These are phyloP conservation scores for Aspergillus fischeri DNA, from an alignment of 2,329 filamentous ascomycete genomes.

Conservation along the genomic window DNA sequence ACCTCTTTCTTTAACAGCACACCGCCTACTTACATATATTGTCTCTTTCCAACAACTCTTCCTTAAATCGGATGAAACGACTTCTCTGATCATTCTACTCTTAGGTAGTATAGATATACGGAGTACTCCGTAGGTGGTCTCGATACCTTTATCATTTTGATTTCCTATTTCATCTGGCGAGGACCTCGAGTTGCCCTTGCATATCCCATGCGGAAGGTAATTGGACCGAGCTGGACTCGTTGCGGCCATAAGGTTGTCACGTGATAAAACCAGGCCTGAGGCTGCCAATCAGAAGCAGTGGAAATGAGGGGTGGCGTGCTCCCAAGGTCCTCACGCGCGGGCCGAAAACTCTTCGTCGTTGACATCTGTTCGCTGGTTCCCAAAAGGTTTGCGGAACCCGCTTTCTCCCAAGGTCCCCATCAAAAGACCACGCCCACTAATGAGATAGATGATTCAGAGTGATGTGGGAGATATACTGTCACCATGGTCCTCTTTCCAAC, in stretches of 20 bases:
- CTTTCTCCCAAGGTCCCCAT: conserved; percentile 32
- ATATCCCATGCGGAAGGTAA: not conserved
- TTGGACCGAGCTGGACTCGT: not conserved
- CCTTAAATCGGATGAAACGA: not conserved
- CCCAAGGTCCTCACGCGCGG: conserved; percentile 30
- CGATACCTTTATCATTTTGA: not conserved
- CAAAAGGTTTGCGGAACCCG: conserved; percentile 11
- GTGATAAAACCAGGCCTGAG: not conserved
- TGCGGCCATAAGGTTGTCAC: not conserved
- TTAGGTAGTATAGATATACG: too few relatives aligned
- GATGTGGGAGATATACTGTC: conserved; percentile 2
- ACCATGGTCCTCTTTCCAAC: conserved; percentile 7
- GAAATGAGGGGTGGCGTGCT: conserved; percentile 16
- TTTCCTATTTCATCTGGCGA: not conserved
- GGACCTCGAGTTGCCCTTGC: not conserved
- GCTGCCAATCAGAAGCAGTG: conserved; percentile 12
- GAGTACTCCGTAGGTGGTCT: too few relatives aligned
- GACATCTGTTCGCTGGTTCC: conserved; percentile 12
- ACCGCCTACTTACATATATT: not conserved
- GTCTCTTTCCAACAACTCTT: not conserved
- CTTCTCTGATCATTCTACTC: not conserved
- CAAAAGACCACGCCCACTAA: conserved; percentile 4
- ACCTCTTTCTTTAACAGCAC: not conserved
- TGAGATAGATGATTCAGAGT: not conserved
- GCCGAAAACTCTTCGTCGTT: conserved; percentile 5